phyloP scores from a whole-genome alignment of 1,139 yeast species.

The Sugiyamaella sp. region DNA sequence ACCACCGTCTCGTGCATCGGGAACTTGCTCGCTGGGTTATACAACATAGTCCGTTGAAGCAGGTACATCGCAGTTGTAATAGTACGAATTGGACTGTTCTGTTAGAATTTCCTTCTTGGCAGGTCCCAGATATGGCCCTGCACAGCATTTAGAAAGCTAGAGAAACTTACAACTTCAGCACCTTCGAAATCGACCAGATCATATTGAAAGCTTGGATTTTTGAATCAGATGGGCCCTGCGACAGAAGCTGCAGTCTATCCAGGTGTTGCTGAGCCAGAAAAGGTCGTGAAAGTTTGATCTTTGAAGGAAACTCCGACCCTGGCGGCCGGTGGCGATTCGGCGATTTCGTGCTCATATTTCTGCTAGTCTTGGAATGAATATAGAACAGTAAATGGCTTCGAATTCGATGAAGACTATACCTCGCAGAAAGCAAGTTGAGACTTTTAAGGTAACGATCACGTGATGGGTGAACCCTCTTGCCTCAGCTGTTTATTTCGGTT shows the following conservation, averaged over 20 bases:
- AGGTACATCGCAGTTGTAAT: constrained; percentile 41
- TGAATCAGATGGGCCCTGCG: constrained; percentile 27
- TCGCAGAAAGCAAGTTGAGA: too few relatives aligned
- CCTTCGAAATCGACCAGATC: constrained; percentile 31
- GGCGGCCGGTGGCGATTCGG: constrained; percentile 12
- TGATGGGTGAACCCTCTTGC: too few relatives aligned
- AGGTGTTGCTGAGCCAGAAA: constrained; percentile 31
- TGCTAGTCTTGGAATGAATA: neutral
- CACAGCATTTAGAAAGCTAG: too few relatives aligned
- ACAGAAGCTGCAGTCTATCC: constrained; percentile 27
- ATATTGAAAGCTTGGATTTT: constrained; percentile 32
- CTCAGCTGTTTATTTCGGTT: too few relatives aligned
- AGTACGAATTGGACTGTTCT: constrained; percentile 39
- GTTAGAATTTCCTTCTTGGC: constrained; percentile 4
- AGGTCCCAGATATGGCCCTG: too few relatives aligned
- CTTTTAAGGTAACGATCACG: too few relatives aligned
- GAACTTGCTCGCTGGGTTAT: constrained; percentile 27
- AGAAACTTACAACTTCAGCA: constrained; percentile 30
- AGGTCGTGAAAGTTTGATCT: constrained; percentile 33
- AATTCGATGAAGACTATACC: neutral
- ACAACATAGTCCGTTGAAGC: constrained; percentile 34
- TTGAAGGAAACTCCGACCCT: constrained; percentile 25
- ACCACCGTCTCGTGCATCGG: constrained; percentile 57
- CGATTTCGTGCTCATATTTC: constrained; percentile 12
- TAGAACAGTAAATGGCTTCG: neutral